Percentiles rank a stretch among this genome's conserved stretches.
phyloP scores from a whole-genome alignment of 1,284 basidiomycete genomes.

The Tetrapyrgos nigripes region DNA sequence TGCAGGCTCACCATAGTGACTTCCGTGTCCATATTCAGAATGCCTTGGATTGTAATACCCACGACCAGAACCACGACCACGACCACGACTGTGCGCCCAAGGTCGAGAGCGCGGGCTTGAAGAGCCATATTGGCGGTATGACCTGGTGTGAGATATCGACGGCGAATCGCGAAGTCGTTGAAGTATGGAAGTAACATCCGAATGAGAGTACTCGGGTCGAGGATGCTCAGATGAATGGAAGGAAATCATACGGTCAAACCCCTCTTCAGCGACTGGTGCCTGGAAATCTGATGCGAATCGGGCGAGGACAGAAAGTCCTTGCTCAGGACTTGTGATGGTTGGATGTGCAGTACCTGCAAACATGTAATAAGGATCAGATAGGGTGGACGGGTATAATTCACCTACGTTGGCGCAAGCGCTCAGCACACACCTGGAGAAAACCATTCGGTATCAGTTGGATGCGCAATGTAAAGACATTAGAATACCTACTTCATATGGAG shows the following conservation, averaged over 20 bases:
- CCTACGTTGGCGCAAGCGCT: constrained; percentile 56
- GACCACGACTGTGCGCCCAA: constrained; percentile 14
- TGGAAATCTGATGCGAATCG: constrained; percentile 65
- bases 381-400: constrained; percentile 15
- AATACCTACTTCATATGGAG: constrained; percentile 70
- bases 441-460: constrained; percentile 24
- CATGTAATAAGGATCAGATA: constrained; percentile 18
- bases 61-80: constrained; percentile 1
- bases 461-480: background rate
- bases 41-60: background rate
- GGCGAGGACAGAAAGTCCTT: constrained; percentile 61
- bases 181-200: constrained; percentile 59
- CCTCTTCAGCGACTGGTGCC: constrained; percentile 61
- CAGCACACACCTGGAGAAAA: constrained; percentile 59
- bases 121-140: constrained; percentile 7
- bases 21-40: background rate
- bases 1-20: background rate
- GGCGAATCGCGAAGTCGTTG: constrained; percentile 53
- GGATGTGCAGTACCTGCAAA: constrained; percentile 67
- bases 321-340: constrained; percentile 65
- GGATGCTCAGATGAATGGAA: constrained; percentile 52
- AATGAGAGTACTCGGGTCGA: constrained; percentile 51
- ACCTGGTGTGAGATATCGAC: constrained; percentile 18
- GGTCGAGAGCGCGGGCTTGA: constrained; percentile 8
- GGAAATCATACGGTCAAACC: constrained; percentile 62